These are phyloP conservation scores for Zelopaecilomyces penicillatus DNA, from an alignment of 2,329 filamentous ascomycete genomes.

Conservation along the genomic window DNA sequence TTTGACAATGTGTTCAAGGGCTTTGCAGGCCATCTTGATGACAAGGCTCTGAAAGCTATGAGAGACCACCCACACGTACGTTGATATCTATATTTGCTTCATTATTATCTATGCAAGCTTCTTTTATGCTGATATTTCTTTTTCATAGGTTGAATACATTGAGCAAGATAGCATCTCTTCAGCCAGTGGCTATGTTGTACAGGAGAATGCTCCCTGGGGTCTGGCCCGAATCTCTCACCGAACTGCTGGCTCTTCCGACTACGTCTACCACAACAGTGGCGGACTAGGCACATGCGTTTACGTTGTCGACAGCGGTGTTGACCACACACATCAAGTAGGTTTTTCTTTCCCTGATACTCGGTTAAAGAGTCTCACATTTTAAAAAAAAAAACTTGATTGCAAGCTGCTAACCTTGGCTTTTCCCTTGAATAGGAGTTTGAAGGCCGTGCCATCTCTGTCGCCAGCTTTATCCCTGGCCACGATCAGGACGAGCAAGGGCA, in stretches of 20 bases:
- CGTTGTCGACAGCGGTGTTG: slow-evolving; percentile 34
- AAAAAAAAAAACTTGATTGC: not conserved
- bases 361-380: not conserved
- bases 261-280: slow-evolving; percentile 24
- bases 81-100: not conserved
- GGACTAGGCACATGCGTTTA: slow-evolving; percentile 31
- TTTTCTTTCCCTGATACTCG: not conserved
- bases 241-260: slow-evolving; percentile 13
- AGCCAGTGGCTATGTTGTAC: slow-evolving; percentile 14
- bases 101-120: not conserved
- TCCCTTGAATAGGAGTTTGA: slow-evolving; percentile 23
- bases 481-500: slow-evolving; percentile 25
- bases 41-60: slow-evolving; percentile 9
- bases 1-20: slow-evolving; percentile 17
- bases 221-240: slow-evolving; percentile 26
- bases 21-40: slow-evolving; percentile 16
- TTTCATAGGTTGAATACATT: slow-evolving; percentile 24
- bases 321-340: slow-evolving; percentile 23
- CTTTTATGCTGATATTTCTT: not conserved
- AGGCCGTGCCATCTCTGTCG: slow-evolving; percentile 28
- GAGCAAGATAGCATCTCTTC: slow-evolving; percentile 24
- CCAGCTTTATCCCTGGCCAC: slow-evolving; percentile 24
- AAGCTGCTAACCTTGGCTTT: no score
- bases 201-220: slow-evolving; percentile 28
- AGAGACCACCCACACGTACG: slow-evolving; percentile 17